Percentiles rank a stretch among this genome's conserved stretches.
These are phyloP conservation scores for Cryptosporidium baileyi DNA, from an alignment of 169 alveolate genomes.

Conservation along the genomic window DNA sequence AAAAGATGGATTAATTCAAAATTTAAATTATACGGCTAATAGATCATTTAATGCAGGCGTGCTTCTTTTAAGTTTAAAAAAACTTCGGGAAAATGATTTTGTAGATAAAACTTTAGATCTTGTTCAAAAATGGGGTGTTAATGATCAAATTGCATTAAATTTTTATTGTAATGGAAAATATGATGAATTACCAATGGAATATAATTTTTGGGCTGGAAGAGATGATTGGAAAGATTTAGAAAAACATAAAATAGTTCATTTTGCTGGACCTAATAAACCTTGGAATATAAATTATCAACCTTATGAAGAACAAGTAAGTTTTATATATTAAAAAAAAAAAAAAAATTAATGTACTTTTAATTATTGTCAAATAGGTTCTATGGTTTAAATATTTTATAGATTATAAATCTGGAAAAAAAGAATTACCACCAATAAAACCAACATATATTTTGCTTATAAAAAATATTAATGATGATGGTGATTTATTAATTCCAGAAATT, in stretches of 20 bases:
- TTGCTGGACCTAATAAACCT: constrained; percentile 68
- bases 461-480: not conserved
- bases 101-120: constrained; percentile 16
- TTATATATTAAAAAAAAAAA: not conserved
- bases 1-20: constrained; percentile 4
- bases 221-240: constrained; percentile 16
- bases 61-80: constrained; percentile 16
- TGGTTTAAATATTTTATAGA: constrained; percentile 43
- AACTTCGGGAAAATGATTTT: constrained; percentile 37
- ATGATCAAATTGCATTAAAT: constrained; percentile 67
- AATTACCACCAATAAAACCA: constrained; percentile 22
- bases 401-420: constrained; percentile 20
- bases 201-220: constrained; percentile 70
- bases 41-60: constrained; percentile 72
- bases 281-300: constrained; percentile 63
- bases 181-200: constrained; percentile 59
- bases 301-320: constrained; percentile 65
- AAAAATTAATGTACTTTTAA: not conserved
- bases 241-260: constrained; percentile 52
- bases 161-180: constrained; percentile 70
- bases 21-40: constrained; percentile 5
- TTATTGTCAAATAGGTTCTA: constrained; percentile 10
- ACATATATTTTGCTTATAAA: constrained; percentile 24
- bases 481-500: constrained; percentile 1
- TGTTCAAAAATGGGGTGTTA: constrained; percentile 70